Evolutionary conservation across 768 basidiomycete species (phyloP).

Genomic region (Boletus insuetus): DNA sequence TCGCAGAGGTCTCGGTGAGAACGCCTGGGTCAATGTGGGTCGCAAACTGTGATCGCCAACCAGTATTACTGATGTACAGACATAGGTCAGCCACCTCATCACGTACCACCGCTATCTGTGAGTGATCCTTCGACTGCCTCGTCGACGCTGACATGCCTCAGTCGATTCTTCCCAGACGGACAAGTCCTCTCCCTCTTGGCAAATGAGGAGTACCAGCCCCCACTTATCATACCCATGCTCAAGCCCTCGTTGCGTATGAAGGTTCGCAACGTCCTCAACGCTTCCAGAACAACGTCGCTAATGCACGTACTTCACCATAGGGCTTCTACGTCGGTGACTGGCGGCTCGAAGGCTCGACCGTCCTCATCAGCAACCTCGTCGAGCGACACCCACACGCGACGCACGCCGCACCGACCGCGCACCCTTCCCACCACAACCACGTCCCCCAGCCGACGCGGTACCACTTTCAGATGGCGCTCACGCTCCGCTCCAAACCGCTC

Average conservation of each 20-base stretch:
- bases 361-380: constrained; percentile 61
- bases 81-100: constrained; percentile 76
- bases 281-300: neutral
- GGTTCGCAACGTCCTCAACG: constrained; percentile 34
- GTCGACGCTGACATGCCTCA: constrained; percentile 26
- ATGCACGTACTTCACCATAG: constrained; percentile 35
- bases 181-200: constrained; percentile 81
- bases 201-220: constrained; percentile 72
- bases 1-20: constrained; percentile 73
- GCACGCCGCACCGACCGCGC: neutral
- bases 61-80: constrained; percentile 3
- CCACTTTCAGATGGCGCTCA: constrained; percentile 70
- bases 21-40: constrained; percentile 83
- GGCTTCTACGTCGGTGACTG: constrained; percentile 73
- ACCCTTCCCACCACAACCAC: constrained; percentile 8
- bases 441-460: constrained; percentile 43
- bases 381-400: constrained; percentile 35
- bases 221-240: constrained; percentile 71
- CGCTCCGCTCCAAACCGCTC: constrained; percentile 65
- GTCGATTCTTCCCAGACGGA: constrained; percentile 86
- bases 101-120: constrained; percentile 92
- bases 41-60: neutral
- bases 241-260: constrained; percentile 78
- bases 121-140: constrained; percentile 24
- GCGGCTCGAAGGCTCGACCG: constrained; percentile 59